Evolutionary conservation across 306 rosid species (phyloP).

Genomic region (Leucaena leucocephala): DNA sequence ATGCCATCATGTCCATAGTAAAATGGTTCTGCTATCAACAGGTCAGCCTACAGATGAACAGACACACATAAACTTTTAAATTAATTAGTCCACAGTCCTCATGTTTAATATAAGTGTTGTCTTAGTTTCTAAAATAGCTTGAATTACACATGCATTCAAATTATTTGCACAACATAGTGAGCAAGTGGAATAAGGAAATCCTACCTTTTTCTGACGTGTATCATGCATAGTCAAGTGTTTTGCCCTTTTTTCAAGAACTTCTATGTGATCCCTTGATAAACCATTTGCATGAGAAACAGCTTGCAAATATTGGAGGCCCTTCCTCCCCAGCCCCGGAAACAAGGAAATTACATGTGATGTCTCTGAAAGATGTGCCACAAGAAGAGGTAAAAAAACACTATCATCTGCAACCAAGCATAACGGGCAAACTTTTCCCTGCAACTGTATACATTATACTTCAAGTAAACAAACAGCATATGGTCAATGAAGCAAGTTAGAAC

Average conservation of each 20-base stretch:
- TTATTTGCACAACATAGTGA: not conserved
- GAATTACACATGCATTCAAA: slow-evolving; percentile 14
- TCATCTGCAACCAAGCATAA: slow-evolving; percentile 85
- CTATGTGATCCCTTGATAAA: slow-evolving; percentile 59
- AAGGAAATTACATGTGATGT: slow-evolving; percentile 60
- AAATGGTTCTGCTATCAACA: slow-evolving; percentile 88
- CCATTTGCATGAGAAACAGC: slow-evolving; percentile 66
- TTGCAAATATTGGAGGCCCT: slow-evolving; percentile 69
- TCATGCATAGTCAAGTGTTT: slow-evolving; percentile 56
- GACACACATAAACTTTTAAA: slow-evolving; percentile 7
- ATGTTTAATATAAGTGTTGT: slow-evolving; percentile 4
- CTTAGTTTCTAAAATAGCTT: slow-evolving; percentile 8
- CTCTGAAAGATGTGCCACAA: slow-evolving; percentile 59
- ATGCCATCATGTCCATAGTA: slow-evolving; percentile 71
- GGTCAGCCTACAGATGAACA: slow-evolving; percentile 62
- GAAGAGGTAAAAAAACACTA: slow-evolving; percentile 73
- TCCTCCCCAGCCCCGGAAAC: slow-evolving; percentile 72
- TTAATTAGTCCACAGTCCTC: not conserved
- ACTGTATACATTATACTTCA: slow-evolving; percentile 45
- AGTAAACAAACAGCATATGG: slow-evolving; percentile 33
- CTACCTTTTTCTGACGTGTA: slow-evolving; percentile 66
- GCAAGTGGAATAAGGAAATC: slow-evolving; percentile 31
- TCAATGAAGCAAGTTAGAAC: slow-evolving; percentile 20
- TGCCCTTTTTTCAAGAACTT: slow-evolving; percentile 62
- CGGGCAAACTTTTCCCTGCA: slow-evolving; percentile 64